Evolutionary conservation across 2,329 filamentous ascomycete species (phyloP), one percentile per base, ranked within the genome.

Genomic region (Venturia oleaginea): DNA sequence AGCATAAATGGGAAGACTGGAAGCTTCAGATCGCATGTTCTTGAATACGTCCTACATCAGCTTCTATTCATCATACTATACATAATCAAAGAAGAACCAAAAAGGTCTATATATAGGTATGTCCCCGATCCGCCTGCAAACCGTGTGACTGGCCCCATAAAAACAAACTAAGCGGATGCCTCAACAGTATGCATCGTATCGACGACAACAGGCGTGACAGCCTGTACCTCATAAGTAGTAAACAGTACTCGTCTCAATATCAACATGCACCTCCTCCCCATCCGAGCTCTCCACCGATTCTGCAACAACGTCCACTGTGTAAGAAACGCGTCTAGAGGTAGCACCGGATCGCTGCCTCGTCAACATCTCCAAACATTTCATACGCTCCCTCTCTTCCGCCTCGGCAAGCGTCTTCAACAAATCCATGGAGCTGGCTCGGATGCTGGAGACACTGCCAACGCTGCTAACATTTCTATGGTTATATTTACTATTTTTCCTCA

Each of bases 341-440:
- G 51, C 51, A 57, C 27, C 51, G n/a, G 51, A 57, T 15, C 51
- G 27, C 17, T 57, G 51, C 30, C 51, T 34, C 32, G 24, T 27
- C 37, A 60, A 60, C 38, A 46, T 46, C 40, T 62, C 60, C 24
- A 62, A 11, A 24, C 40, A 62, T 42, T 51, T 51, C n/a, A 46
- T 46, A 48, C 69, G 68, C 65, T 77, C 76, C n/a, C 68, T 68
- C 34, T 69, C 68, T 65, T 77, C 74, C 64, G 72, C 71, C 64
- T 74, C 70, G 64, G 74, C 70, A 64, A 76, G 73, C 60, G 72
- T 68, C n/a, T 70, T 69, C 11, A 76, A 67, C 66, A 78, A 67
- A 67, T 78, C 76, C 70, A 76, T 73, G 8, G 75, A 77, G 67
- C 76, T 77, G n/a, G 70, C 71, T 51, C 76, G 68, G 27, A 76